Evolutionary conservation across 495 filamentous ascomycete species (phyloP), one percentile per base, ranked within the genome.

Genomic region (Penicillium angulare): DNA sequence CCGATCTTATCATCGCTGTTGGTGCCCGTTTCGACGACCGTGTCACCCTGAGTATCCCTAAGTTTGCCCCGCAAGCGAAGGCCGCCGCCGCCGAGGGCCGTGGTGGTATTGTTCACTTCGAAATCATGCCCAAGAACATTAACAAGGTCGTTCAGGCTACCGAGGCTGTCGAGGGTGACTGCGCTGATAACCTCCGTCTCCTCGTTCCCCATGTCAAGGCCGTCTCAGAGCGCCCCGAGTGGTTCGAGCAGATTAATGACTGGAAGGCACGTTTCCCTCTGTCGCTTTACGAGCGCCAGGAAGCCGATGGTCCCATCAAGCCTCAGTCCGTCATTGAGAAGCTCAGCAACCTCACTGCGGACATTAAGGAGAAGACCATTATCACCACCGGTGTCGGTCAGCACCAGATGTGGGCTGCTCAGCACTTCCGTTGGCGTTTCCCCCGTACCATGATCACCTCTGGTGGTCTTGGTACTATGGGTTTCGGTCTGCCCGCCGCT

Each of bases 351-450:
- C 73, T 93, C 31, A 91, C 87, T 1, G 84, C 81, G 1, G 50
- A 82, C 56, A 81, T 82, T 46, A 95, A 96, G 67, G 74, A 92
- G 3, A 73, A 82, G 52, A 95, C 89, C 15, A 83, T 95, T 65
- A 93, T 97, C 64, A 71, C 90, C 9, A 97, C 92, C 3, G 92
- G 92, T 61, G 92, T 96, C 32, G 92, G 92, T 33, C 92, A 97
- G 67, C 92, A 97, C 70, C 92, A 97, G 73, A 96, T 97, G 93
- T 96, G 92, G 92, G 75, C 87, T 18, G 92, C 91, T 12, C 91
- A 96, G 70, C 89, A 95, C 71, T 97, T 87, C 79, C 85, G 91
- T 52, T 97, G 92, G 92, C 77, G 89, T 20, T 69, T 91, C 57
- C 90, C 92, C 21, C 83, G 92, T 41, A 87, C 88, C 53, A 89